A percentile compares a stretch with the other conserved stretches of the same genome.
These are phyloP conservation scores for Parmelia sp. DNA, from an alignment of 495 filamentous ascomycete species.

Conservation along the genomic window DNA sequence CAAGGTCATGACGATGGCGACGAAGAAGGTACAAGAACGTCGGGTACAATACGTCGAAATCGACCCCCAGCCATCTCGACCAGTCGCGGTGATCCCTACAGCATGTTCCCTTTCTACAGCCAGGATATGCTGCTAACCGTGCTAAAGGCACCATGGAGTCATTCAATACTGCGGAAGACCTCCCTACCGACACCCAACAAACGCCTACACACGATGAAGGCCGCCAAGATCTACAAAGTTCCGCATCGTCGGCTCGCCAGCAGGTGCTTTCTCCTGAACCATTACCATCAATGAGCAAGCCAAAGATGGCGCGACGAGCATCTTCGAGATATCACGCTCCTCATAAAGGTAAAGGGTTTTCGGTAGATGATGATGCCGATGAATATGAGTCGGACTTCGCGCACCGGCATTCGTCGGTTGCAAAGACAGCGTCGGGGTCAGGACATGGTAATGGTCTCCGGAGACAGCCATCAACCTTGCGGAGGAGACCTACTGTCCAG, in stretches of 20 bases:
- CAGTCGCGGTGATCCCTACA: constrained; percentile 15
- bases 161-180: constrained; percentile 27
- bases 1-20: constrained; percentile 9
- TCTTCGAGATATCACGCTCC: constrained; percentile 69
- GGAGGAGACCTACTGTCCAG: constrained; percentile 59
- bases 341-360: constrained; percentile 81
- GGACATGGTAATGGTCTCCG: constrained; percentile 22
- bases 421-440: constrained; percentile 25
- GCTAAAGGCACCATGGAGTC: constrained; percentile 20
- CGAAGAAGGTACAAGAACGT: constrained; percentile 14
- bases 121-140: background rate
- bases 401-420: constrained; percentile 27
- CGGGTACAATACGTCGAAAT: constrained; percentile 25
- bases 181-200: constrained; percentile 31
- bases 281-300: constrained; percentile 43
- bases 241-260: constrained; percentile 19
- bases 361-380: constrained; percentile 81
- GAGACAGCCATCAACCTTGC: constrained; percentile 59
- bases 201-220: constrained; percentile 24
- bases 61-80: constrained; percentile 25
- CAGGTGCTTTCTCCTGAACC: constrained; percentile 54
- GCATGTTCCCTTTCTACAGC: constrained; percentile 11
- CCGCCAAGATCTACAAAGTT: constrained; percentile 15
- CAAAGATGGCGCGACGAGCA: constrained; percentile 62
- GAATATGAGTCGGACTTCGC: constrained; percentile 64